Base-by-base conservation (phyloP, 768 basidiomycete genomes). In the Gyrodon lividus region DNA sequence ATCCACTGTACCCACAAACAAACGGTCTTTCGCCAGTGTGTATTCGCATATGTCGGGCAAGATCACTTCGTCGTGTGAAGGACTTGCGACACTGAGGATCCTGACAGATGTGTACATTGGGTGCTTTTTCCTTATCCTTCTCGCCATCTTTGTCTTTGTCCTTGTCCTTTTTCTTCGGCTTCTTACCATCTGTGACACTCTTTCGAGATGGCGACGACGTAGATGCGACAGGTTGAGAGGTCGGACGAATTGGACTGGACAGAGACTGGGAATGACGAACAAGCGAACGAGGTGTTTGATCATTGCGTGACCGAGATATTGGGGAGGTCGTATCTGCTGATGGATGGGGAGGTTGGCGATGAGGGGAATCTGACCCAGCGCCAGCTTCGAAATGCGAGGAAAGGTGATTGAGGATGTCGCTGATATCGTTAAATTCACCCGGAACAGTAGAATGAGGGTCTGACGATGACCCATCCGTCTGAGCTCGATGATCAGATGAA, bases 11-110 rank as follows among this genome's bases (percentile, higher is more conserved):
- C 30, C 76, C 74, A 59, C 91, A 94, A 12, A 84, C 74, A 67
- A 89, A 93, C 3, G 92, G 92, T 46, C 92, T 78, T 67, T 94
- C 92, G 16, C 92, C 92, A 0, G 92, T 93, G 61, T 95, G 92
- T 74, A 93, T 93, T 39, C 90, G 82, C 76, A 83, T 88, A 65
- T 95, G 92, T 23, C 92, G 82, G 37, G 83, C 79, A 40, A 94
- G 77, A 64, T 94, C 92, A 62, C 91, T 93, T 52, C 85, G 80
- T 20, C 92, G 81, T 24, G 86, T 86, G 64, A 94, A 94, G 9
- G 83, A 76, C 73, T 93, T 94, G 60, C 78, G 77, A 61, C 92
- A 94, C 34, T 83, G 78, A 38, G 84, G 80, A 51, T 83, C 77
- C 54, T 84, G 85, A 61, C 90, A 92, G 17, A 75, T 75, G 63